These are phyloP conservation scores for Microcera coccophila DNA, from an alignment of 2,329 filamentous ascomycete species.

Conservation along the genomic window DNA sequence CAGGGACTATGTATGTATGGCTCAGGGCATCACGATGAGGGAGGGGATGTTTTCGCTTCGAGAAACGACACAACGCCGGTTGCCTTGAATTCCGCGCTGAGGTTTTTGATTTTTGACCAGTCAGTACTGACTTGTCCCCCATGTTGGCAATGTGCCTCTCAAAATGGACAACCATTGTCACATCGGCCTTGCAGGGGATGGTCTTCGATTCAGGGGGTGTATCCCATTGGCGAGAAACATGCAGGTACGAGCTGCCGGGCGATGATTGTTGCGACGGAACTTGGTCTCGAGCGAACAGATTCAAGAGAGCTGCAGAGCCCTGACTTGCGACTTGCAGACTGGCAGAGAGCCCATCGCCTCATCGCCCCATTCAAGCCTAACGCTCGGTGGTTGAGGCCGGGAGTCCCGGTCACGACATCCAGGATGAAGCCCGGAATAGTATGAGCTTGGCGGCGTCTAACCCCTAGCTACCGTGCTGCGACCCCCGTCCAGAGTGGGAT, in stretches of 20 bases:
- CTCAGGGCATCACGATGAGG: no score
- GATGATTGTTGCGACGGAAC: neutral
- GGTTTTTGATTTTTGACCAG: no score
- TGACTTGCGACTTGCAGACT: no score
- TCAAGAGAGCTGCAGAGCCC: no score
- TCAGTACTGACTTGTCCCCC: neutral
- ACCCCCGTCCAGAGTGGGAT: no score
- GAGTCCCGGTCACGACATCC: neutral
- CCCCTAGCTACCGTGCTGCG: no score
- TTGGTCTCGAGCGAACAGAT: neutral
- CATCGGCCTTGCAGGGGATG: neutral
- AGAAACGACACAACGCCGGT: neutral
- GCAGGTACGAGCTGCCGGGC: neutral
- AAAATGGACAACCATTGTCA: neutral
- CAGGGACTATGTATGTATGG: no score
- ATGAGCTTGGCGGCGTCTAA: no score
- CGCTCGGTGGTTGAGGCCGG: no score
- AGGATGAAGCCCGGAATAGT: neutral
- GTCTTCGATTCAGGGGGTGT: neutral
- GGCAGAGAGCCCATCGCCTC: no score
- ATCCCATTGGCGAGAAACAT: slow-evolving; percentile 1
- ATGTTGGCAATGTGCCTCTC: neutral
- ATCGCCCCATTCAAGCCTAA: no score
- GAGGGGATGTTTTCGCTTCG: neutral
- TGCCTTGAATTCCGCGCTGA: no score